phyloP scores from a whole-genome alignment of 148 eudicot species.

The Fallopia convolvulus region DNA sequence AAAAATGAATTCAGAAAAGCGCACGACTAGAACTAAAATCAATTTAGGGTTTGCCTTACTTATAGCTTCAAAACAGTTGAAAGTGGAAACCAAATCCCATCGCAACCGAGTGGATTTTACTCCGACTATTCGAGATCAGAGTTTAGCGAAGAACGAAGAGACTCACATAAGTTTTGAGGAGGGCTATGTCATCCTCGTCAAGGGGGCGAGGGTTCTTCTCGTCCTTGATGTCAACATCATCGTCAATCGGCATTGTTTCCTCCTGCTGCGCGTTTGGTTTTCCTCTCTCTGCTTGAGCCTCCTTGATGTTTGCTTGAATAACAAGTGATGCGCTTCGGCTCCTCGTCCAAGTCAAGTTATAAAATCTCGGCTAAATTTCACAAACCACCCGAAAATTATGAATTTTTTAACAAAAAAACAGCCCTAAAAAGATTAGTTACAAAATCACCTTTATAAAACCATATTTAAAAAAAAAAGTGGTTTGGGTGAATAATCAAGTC shows the following conservation, averaged over 20 bases:
- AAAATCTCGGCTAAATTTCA: no score
- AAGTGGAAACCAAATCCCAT: neutral
- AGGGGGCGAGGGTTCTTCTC: slow-evolving; percentile 86
- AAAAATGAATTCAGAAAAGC: neutral
- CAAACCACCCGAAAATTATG: no score
- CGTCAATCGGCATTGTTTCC: slow-evolving; percentile 17
- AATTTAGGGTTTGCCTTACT: neutral
- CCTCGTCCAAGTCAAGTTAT: no score
- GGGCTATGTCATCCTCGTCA: slow-evolving; percentile 91
- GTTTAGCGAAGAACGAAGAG: neutral
- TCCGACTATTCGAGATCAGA: neutral
- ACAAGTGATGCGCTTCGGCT: no score
- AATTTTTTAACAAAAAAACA: no score
- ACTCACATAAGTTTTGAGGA: slow-evolving; percentile 81
- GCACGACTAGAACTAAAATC: neutral
- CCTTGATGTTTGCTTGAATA: no score
- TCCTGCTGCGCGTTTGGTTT: no score
- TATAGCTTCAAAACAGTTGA: neutral
- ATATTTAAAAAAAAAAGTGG: no score
- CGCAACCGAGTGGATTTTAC: neutral
- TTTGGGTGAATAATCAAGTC: no score
- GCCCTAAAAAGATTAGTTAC: no score
- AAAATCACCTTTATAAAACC: no score
- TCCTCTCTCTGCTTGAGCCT: no score
- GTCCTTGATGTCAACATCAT: slow-evolving; percentile 80